phyloP scores from a whole-genome alignment of 2,329 filamentous ascomycete genomes.

The Emmonsia crescens region DNA sequence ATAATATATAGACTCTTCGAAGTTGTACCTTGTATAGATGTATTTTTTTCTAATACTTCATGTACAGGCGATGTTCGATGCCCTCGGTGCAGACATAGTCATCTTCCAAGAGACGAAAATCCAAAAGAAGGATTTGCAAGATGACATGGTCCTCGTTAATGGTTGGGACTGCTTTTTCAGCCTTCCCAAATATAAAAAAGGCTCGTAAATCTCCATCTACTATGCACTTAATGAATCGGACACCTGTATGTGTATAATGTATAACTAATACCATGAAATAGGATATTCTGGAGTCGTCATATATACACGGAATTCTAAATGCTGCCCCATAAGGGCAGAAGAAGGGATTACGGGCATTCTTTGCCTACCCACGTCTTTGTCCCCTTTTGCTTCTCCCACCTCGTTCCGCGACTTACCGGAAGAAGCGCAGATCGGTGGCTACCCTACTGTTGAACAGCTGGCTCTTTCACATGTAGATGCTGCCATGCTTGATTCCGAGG shows the following conservation, averaged over 20 bases:
- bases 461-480: slow-evolving; percentile 53
- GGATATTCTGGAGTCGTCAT: slow-evolving; percentile 94
- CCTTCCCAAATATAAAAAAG: slow-evolving; percentile 86
- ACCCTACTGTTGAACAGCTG: slow-evolving; percentile 62
- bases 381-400: slow-evolving; percentile 57
- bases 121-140: slow-evolving; percentile 76
- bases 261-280: slow-evolving; percentile 26
- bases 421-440: slow-evolving; percentile 75
- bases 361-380: slow-evolving; percentile 58
- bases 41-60: neutral
- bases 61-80: slow-evolving; percentile 77
- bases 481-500: slow-evolving; percentile 71
- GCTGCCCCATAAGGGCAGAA: slow-evolving; percentile 78
- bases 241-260: neutral
- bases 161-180: slow-evolving; percentile 98
- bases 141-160: slow-evolving; percentile 90
- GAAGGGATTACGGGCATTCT: slow-evolving; percentile 85
- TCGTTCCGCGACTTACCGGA: slow-evolving; percentile 64
- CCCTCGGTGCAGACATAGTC: slow-evolving; percentile 82
- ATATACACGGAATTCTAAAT: slow-evolving; percentile 80
- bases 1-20: neutral
- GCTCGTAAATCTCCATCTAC: slow-evolving; percentile 33
- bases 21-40: neutral
- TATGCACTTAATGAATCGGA: neutral
- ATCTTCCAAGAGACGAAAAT: slow-evolving; percentile 96